Base-by-base conservation (phyloP, 2,329 filamentous ascomycete species). In the Fusarium sp. region DNA sequence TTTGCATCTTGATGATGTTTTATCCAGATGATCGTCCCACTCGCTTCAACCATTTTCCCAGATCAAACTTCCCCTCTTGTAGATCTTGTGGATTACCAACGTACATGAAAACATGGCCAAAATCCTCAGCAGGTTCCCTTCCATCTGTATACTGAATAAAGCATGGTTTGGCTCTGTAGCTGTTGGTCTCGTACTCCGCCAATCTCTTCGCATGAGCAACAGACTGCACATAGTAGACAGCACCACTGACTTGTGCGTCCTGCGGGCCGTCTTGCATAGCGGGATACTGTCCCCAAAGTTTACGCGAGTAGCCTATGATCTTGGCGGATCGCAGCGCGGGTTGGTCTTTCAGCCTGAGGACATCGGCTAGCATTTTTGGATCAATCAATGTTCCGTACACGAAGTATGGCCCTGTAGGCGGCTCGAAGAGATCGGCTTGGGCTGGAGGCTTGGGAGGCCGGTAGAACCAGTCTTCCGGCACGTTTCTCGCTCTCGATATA, bases 251-350 rank as follows among this genome's bases (percentile, higher is more conserved):
- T 25, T 67, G 2, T 15, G 28, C 53, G 25, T 16, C 46, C 4
- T 47, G 23, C 0, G 21, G 38, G 1, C 64, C 62, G 0, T 47
- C 46, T 23, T 37, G 52, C 13, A 67, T 4, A 0, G 62, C 64
- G 8, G 62, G 62, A 35, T 67, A 67, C 19, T 47, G 62, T 13
- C 44, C 62, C 64, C 64, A 67, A 3, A 67, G 64, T 16, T 60
- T 67, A 16, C 30, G 5, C 1, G 33, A 47, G n/a, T 47, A 67
- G 6, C 64, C 64, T 4, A 25, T 5, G 18, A 60, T 35, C 21
- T 42, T 60, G 1, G 64, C 64, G 1, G 28, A 23, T 21, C 64
- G 62, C 6, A 60, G 23, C 2, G 18, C 5, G n/a, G 38, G 64
- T 3, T 53, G 0, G 2, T 25, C 6, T 25, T 49, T 19, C 5